Base-by-base conservation (phyloP, 306 rosid species). In the Rosa chinensis region DNA sequence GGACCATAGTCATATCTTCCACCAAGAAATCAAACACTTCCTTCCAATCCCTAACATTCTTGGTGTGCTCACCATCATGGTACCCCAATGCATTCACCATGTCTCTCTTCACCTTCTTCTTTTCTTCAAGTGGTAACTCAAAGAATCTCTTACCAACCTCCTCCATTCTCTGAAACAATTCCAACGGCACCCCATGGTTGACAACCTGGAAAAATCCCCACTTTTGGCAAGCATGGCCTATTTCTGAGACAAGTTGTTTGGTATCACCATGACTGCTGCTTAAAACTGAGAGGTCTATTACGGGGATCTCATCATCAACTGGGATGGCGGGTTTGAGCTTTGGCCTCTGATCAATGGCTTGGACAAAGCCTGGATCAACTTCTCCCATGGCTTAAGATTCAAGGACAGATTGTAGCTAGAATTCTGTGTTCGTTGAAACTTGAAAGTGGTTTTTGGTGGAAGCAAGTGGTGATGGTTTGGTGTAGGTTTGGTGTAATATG, bases 121-220 rank as follows among this genome's bases (percentile, higher is more conserved):
- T 88, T 78, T 88, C 89, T 61, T 86, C 87, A 10, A 52, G 11
- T 1, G 80, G 23, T 13, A 55, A 76, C 5, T 52, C 83, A 42
- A 94, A 92, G 74, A 92, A 92, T 50, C 43, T 75, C 81, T 62
- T 89, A 5, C 90, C 78, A 69, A 66, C 82, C 5, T 74, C 86
- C 83, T 83, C 90, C 25, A 87, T 73, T 53, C 77, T 88, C 52
- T 77, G 21, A 8, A 73, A 66, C 70, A 79, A 47, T 12, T 84
- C 89, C 66, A 79, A 61, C 0, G 93, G 89, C 6, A 92, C 90
- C 72, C 91, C 90, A 79, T 92, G 98, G 66, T 92, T 92, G 45
- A 87, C 78, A 28, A 90, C 94, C 58, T 94, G 98, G 72, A 95
- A 95, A 73, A 95, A 95, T 16, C 99, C 98, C 98, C 94, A 95